phyloP scores from a whole-genome alignment of 345 rosid species.

The Boechera retrofracta region DNA sequence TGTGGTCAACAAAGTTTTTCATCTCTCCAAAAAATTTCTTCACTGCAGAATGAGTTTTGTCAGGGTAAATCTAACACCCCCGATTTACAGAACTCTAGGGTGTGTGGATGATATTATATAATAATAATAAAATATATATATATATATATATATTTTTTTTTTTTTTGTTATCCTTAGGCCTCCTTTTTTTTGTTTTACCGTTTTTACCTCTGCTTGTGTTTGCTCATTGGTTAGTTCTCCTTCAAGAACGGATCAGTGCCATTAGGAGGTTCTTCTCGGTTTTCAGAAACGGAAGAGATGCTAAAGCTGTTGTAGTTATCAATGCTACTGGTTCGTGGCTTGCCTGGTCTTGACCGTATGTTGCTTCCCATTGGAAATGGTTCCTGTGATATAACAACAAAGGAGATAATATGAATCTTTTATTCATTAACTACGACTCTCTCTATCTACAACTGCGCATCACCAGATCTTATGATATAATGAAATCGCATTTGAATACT shows the following conservation, averaged over 20 bases:
- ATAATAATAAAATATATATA: background rate
- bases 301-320: slow-evolving; percentile 54
- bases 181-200: slow-evolving; percentile 25
- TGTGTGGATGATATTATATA: slow-evolving; percentile 26
- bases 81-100: slow-evolving; percentile 43
- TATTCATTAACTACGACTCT: background rate
- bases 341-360: slow-evolving; percentile 73
- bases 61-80: slow-evolving; percentile 39
- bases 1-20: slow-evolving; percentile 37
- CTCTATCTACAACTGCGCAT: slow-evolving; percentile 11
- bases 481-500: slow-evolving; percentile 10
- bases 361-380: slow-evolving; percentile 86
- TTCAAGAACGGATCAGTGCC: slow-evolving; percentile 57
- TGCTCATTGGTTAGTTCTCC: slow-evolving; percentile 50
- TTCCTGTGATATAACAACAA: slow-evolving; percentile 54
- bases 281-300: slow-evolving; percentile 52
- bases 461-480: background rate
- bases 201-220: slow-evolving; percentile 49
- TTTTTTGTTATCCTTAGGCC: slow-evolving; percentile 27
- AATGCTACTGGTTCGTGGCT: slow-evolving; percentile 57
- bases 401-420: background rate
- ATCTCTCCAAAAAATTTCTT: slow-evolving; percentile 40
- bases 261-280: slow-evolving; percentile 64
- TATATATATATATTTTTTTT: slow-evolving; percentile 26
- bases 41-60: slow-evolving; percentile 44